A percentile compares a stretch with the other conserved stretches of the same genome.
These are phyloP conservation scores for Penicillium psychrofluorescens DNA, from an alignment of 495 filamentous ascomycete genomes.

Conservation along the genomic window DNA sequence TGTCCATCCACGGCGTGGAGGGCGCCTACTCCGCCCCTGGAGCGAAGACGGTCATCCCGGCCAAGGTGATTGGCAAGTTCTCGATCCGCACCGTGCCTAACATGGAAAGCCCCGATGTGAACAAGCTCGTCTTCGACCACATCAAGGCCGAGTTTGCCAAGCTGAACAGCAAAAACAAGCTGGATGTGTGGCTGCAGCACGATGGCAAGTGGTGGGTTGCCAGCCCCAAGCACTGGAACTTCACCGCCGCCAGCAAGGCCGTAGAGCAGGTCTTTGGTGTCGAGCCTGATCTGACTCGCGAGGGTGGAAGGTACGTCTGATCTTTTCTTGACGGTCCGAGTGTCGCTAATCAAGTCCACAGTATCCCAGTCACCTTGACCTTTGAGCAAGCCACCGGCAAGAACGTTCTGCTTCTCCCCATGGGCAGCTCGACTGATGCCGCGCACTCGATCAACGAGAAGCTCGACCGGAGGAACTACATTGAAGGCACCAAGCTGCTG, in stretches of 20 bases:
- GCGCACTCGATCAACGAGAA: constrained; percentile 99
- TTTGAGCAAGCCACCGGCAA: constrained; percentile 99
- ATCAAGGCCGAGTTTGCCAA: constrained; percentile 73
- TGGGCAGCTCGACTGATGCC: constrained; percentile 94
- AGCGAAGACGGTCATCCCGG: constrained; percentile 97
- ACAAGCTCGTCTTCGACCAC: constrained; percentile 72
- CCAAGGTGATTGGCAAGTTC: constrained; percentile 96
- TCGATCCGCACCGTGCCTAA: constrained; percentile 94
- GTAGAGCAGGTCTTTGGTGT: constrained; percentile 87
- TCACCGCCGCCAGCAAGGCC: constrained; percentile 84
- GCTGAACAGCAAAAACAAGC: constrained; percentile 81
- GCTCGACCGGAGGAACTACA: constrained; percentile 92
- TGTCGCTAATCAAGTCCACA: constrained; percentile 25
- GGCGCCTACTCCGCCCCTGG: constrained; percentile 90
- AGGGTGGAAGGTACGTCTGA: constrained; percentile 72
- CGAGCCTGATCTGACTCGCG: constrained; percentile 89
- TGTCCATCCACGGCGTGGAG: constrained; percentile 95
- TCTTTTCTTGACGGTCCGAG: not conserved
- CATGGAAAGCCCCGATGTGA: constrained; percentile 89
- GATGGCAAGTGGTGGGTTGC: constrained; percentile 98
- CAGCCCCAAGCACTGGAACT: constrained; percentile 97
- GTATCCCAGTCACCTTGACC: constrained; percentile 92
- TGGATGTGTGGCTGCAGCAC: constrained; percentile 75
- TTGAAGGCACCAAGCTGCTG: constrained; percentile 93
- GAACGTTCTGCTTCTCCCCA: constrained; percentile 90